Evolutionary conservation across 1,284 basidiomycete genomes (phyloP).

Genomic region (Cutaneotrichosporon sp.): DNA sequence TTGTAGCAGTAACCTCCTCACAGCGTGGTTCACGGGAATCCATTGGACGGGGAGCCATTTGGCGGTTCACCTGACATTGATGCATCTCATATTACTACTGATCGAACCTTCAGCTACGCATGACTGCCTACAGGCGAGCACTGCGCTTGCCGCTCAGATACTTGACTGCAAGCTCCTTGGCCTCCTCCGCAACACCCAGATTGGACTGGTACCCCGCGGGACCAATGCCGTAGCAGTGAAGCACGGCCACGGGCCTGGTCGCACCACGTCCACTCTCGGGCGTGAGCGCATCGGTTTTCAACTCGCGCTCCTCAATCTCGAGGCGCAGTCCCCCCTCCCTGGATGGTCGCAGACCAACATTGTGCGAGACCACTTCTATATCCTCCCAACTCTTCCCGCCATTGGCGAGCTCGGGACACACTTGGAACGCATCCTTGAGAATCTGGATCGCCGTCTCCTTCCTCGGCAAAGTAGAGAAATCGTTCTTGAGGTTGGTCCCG

Average conservation of each 20-base stretch:
- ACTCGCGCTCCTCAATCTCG: conserved; percentile 59
- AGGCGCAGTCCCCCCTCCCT: conserved; percentile 63
- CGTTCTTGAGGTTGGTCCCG: conserved; percentile 34
- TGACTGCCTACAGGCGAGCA: conserved; percentile 11
- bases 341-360: conserved; percentile 64
- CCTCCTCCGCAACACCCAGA: conserved; percentile 45
- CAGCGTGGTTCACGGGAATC: too few relatives aligned
- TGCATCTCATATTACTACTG: too few relatives aligned
- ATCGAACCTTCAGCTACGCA: too few relatives aligned
- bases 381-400: conserved; percentile 33
- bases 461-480: conserved; percentile 34
- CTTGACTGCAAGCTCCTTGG: conserved; percentile 29
- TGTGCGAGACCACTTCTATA: conserved; percentile 55
- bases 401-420: conserved; percentile 43
- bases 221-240: conserved; percentile 66
- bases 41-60: too few relatives aligned
- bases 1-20: too few relatives aligned
- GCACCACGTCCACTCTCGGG: conserved; percentile 41
- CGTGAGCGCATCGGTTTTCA: conserved; percentile 57
- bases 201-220: conserved; percentile 45
- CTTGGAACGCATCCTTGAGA: conserved; percentile 35
- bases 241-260: conserved; percentile 52
- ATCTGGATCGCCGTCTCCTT: conserved; percentile 33
- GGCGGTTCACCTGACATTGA: too few relatives aligned
- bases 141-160: conserved; percentile 10